Conservation (phyloP, 164 flowering plant genomes). For the Dillenia turbinata region DNA sequence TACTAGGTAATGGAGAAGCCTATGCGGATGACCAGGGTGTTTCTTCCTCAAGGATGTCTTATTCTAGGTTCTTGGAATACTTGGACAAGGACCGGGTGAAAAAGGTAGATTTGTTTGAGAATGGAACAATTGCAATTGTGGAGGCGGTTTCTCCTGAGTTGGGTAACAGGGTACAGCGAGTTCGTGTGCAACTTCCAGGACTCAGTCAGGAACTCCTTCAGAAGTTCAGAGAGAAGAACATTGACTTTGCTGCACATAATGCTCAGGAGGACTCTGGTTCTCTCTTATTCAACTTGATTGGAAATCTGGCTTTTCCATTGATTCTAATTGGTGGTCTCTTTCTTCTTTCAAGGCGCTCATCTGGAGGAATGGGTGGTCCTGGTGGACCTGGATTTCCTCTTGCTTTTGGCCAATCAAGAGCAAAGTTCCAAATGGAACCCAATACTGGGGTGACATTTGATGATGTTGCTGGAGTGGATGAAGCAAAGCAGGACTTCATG, state of each 20-base stretch:
- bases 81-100: conserved; percentile 77
- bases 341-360: conserved; percentile 81
- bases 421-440: conserved; percentile 96
- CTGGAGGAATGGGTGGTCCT: conserved; percentile 92
- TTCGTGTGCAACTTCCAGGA: conserved; percentile 90
- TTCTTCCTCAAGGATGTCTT: conserved; percentile 93
- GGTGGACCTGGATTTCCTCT: conserved; percentile 95
- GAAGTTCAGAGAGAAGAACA: conserved; percentile 88
- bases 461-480: conserved; percentile 97
- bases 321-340: conserved; percentile 82
- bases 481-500: conserved; percentile 92
- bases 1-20: conserved; percentile 58
- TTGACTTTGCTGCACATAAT: conserved; percentile 94
- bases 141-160: conserved; percentile 91
- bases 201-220: conserved; percentile 89
- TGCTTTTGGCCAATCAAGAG: conserved; percentile 75
- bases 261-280: conserved; percentile 90
- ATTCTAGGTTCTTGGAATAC: conserved; percentile 88
- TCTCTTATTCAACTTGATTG: conserved; percentile 65
- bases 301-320: conserved; percentile 82
- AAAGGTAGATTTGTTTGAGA: conserved; percentile 86
- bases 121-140: conserved; percentile 93
- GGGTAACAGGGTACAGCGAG: conserved; percentile 84
- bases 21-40: conserved; percentile 93
- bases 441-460: conserved; percentile 93